Evolutionary conservation across 1,139 yeast species (phyloP).

Genomic region (Saccharomyces hybrid): DNA sequence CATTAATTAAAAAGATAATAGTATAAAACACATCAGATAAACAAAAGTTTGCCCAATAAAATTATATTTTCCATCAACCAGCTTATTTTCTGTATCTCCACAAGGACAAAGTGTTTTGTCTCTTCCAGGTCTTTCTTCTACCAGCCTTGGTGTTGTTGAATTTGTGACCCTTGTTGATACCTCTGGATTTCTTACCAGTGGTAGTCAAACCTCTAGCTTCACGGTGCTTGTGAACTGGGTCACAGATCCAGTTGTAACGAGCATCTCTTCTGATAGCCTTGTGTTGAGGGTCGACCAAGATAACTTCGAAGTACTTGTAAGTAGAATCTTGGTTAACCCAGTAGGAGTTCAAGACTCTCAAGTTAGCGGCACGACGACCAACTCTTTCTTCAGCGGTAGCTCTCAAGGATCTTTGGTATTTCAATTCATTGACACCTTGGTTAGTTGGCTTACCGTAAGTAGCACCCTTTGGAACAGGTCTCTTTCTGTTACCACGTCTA

Average conservation of each 20-base stretch:
- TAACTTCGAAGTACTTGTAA: slow-evolving; percentile 98
- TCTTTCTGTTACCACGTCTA: slow-evolving; percentile 99
- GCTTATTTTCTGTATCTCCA: slow-evolving; percentile 98
- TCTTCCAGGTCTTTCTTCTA: slow-evolving; percentile 99
- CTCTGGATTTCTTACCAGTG: slow-evolving; percentile 98
- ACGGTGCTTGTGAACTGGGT: slow-evolving; percentile 99
- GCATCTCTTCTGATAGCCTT: slow-evolving; percentile 99
- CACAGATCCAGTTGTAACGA: slow-evolving; percentile 98
- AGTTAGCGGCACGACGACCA: slow-evolving; percentile 97
- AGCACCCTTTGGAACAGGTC: slow-evolving; percentile 99
- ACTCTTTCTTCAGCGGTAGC: slow-evolving; percentile 99
- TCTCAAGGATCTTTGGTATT: slow-evolving; percentile 97
- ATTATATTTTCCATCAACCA: slow-evolving; percentile 6
- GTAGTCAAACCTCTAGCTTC: slow-evolving; percentile 98
- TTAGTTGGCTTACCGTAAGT: slow-evolving; percentile 99
- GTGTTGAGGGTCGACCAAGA: slow-evolving; percentile 95
- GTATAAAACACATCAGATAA: not conserved
- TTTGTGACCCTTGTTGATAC: slow-evolving; percentile 99
- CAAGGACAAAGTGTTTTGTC: slow-evolving; percentile 95
- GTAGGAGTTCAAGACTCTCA: slow-evolving; percentile 99
- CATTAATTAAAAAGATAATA: slow-evolving; percentile 5
- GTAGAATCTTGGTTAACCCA: slow-evolving; percentile 99
- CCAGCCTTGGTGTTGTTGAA: slow-evolving; percentile 97
- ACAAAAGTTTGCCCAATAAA: not conserved
- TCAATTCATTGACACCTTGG: slow-evolving; percentile 99